Evolutionary conservation across 225 moss, liverwort and hornwort species (phyloP), one percentile per base, ranked within the genome.

Genomic region (Polytrichum commune): DNA sequence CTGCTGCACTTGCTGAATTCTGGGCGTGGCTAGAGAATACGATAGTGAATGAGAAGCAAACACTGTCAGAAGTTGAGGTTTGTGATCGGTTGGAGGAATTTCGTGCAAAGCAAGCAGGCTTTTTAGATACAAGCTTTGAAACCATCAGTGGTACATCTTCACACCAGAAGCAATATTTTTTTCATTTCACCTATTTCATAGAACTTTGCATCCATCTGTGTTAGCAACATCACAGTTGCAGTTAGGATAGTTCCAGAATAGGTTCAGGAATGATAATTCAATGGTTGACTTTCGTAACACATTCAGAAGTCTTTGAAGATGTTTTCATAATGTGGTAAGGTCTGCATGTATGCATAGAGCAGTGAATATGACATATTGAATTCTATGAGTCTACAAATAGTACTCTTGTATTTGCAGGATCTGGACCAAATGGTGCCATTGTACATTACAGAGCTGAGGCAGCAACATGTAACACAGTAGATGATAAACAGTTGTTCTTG

Each of bases 391-490:
- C 63, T 35, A 73, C 58, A 25, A 71, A 65, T 56, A 20, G 46
- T 6, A 4, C 19, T 38, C 7, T 53, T 79, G 72, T 19, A 61
- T 54, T 75, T 68, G 72, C 73, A 93, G 96, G 96, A 65, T 94
- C 98, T 61, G 98, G 98, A 69, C 88, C 98, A 62, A 95, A 98
- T 66, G 95, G 95, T 73, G 98, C 98, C 7, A 91, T 98, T 78
- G 89, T 98, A 77, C 98, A 98, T 78, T 98, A 98, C 62, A 89
- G 91, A 82, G 95, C 98, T 70, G 82, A 98, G 73, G 74, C 84
- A 71, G 85, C 67, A 29, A 93, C 91, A 18, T 98, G 98, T 81
- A 89, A 82, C n/a, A 74, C 86, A 72, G 98, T 98, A 26, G 82
- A 95, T 74, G 84, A 83, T 9, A 78, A 90, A 70, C 83, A 86